These are phyloP conservation scores for Guillardia theta DNA, from an alignment of 78 protist species.

Conservation along the genomic window DNA sequence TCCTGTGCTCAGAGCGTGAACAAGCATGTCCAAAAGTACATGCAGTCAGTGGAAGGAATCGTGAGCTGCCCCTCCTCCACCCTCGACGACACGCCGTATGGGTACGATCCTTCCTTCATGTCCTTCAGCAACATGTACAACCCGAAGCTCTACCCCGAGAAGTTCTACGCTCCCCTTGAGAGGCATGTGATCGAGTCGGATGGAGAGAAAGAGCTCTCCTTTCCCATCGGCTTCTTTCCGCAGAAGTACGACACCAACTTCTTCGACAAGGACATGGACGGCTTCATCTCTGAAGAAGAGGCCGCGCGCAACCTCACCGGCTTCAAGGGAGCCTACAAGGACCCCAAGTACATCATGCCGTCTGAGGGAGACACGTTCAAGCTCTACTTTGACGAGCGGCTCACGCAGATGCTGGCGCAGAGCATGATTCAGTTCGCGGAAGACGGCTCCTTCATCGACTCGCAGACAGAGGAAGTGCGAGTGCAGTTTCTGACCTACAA, in stretches of 20 bases:
- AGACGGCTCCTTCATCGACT: background rate
- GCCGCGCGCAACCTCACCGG: too few relatives aligned
- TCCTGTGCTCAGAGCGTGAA: background rate
- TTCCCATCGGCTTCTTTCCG: constrained; percentile 22
- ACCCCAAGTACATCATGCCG: too few relatives aligned
- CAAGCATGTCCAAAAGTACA: background rate
- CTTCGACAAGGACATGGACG: too few relatives aligned
- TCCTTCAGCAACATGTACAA: background rate
- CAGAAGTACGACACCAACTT: background rate
- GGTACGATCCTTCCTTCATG: background rate
- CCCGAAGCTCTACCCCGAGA: background rate
- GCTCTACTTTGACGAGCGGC: background rate
- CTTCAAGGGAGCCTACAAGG: too few relatives aligned
- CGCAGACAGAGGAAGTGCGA: background rate
- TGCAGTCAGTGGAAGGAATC: background rate
- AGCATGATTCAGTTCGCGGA: background rate
- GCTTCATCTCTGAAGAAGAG: too few relatives aligned
- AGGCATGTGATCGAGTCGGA: too few relatives aligned
- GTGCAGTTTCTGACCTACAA: background rate
- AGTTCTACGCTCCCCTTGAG: too few relatives aligned
- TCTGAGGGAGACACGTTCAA: too few relatives aligned
- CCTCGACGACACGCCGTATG: background rate
- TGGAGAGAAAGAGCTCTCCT: too few relatives aligned
- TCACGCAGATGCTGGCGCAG: background rate
- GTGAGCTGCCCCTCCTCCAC: background rate